phyloP scores from a whole-genome alignment of 495 filamentous ascomycete species.

The Staphylotrichum tortipilum region DNA sequence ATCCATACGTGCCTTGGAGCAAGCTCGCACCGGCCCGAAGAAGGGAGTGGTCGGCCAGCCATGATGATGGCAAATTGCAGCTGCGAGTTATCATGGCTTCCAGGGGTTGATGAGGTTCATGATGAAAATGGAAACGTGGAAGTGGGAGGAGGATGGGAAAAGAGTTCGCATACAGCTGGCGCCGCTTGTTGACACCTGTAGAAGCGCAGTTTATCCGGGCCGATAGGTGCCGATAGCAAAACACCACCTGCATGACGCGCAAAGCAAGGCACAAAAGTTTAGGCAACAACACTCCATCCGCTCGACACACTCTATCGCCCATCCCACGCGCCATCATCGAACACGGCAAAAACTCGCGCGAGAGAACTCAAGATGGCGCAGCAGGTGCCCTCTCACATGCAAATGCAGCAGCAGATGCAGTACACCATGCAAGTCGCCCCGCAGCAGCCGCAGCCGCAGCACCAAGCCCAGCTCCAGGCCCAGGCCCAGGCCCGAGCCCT shows the following conservation, averaged over 20 bases:
- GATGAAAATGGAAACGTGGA: background rate
- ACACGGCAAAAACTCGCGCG: too few relatives aligned
- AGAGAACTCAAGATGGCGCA: background rate
- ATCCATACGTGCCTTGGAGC: too few relatives aligned
- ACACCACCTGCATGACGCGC: background rate
- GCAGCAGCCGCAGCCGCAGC: conserved; percentile 1
- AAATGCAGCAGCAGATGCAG: conserved; percentile 7
- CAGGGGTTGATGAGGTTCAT: too few relatives aligned
- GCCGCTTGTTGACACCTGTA: too few relatives aligned
- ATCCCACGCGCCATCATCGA: background rate
- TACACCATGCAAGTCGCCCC: background rate
- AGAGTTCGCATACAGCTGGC: background rate
- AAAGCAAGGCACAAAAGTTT: background rate
- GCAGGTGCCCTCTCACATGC: background rate
- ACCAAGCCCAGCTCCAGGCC: background rate
- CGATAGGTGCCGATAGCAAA: conserved; percentile 4
- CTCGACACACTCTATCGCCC: too few relatives aligned
- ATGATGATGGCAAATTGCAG: too few relatives aligned
- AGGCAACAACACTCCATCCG: conserved; percentile 1
- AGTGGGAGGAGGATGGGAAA: background rate
- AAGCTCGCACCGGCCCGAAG: too few relatives aligned
- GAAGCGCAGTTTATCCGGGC: background rate
- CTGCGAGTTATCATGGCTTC: too few relatives aligned
- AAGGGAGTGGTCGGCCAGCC: too few relatives aligned
- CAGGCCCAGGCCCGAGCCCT: background rate